phyloP scores from a whole-genome alignment of 148 eudicot species.

The Rhododendron mucronatum region DNA sequence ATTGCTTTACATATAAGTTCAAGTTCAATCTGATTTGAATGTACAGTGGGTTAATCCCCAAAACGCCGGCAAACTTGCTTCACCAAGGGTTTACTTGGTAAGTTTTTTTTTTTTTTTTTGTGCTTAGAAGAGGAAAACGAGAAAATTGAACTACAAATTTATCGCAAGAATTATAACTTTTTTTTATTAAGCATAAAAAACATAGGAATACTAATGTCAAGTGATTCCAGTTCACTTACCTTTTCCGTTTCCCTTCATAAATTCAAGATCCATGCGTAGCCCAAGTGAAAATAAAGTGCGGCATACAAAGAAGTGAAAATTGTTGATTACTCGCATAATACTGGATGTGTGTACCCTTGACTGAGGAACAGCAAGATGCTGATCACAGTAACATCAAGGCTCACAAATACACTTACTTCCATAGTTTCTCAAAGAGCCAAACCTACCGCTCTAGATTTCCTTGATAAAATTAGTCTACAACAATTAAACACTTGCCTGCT shows the following conservation, averaged over 20 bases:
- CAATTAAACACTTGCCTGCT: not conserved
- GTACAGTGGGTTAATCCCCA: not conserved
- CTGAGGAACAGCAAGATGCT: conserved; percentile 6
- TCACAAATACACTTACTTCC: not conserved
- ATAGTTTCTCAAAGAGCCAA: not conserved
- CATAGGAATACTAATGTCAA: not conserved
- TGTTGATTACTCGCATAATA: not conserved
- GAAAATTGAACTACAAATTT: not conserved
- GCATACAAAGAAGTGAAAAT: not conserved
- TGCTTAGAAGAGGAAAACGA: not conserved
- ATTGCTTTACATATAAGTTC: not conserved
- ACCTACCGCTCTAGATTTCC: not conserved
- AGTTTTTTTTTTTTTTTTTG: no score
- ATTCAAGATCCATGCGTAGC: not conserved
- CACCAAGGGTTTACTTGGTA: not conserved
- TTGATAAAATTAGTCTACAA: not conserved
- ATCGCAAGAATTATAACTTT: not conserved
- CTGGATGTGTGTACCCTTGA: not conserved
- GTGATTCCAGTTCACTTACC: not conserved
- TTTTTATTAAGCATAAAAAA: not conserved
- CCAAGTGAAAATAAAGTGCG: not conserved
- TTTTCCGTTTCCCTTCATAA: not conserved
- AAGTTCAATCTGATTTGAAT: not conserved
- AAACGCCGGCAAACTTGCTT: not conserved
- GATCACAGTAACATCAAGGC: not conserved